Evolutionary conservation across 2,329 filamentous ascomycete genomes (phyloP), one percentile per base, ranked within the genome.

Genomic region (Talaromyces atroroseus): DNA sequence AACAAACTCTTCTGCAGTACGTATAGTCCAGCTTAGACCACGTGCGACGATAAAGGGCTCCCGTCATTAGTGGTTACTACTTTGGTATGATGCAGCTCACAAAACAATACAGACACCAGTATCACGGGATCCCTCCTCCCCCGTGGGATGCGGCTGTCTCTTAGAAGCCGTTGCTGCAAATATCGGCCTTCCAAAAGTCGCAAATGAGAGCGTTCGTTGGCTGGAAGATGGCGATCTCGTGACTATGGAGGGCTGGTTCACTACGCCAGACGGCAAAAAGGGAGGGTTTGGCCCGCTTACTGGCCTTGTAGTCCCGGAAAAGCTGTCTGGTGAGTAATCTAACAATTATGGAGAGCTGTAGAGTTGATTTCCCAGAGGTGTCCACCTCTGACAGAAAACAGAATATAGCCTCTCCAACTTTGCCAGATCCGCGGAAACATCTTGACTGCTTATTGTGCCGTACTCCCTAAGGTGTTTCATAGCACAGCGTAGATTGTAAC

Each of bases 241-340:
- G 14, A 49, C 36, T 3, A 49, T 55, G 34, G 52, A 55, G 44
- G 46, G 52, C 34, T 55, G 52, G 46, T 55, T 55, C 23, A 49
- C 46, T 20, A 47, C 44, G 12, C 42, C 52, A 23, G 45, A 54
- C 18, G 32, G 52, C 5, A 49, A 49, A 20, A 36, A 18, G 18
- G 46, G 24, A 26, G 52, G 46, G 5, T 55, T 55, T 44, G 52
- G 52, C 3, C 52, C 46, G 4, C 26, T 49, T n/a, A 34, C 10
- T 44, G 45, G 45, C 2, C 29, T 49, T 18, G 46, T 55, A 14
- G 21, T 26, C 11, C 34, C 36, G 26, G 8, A 8, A 5, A 29
- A 29, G 26, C 26, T 8, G 4, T 29, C 8, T n/a, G n/a, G n/a
- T n/a, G n/a, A n/a, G n/a, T n/a, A n/a, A n/a, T n/a, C n/a, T n/a